A percentile compares a stretch with the other conserved stretches of the same genome.
These are phyloP conservation scores for Epichloe baconii DNA, from an alignment of 2,329 filamentous ascomycete species.

Conservation along the genomic window DNA sequence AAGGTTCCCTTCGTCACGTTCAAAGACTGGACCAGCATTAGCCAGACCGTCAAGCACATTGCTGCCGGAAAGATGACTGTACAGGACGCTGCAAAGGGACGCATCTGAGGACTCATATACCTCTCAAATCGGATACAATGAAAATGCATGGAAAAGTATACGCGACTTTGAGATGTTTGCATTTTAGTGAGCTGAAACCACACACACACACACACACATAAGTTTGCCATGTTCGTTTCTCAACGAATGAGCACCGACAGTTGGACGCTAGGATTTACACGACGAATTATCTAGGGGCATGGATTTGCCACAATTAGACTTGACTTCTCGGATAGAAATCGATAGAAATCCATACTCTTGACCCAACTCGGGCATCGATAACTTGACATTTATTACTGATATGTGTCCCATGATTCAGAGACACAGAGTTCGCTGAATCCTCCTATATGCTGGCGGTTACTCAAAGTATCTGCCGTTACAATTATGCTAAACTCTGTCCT, in stretches of 20 bases:
- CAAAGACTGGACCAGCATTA: slow-evolving; percentile 69
- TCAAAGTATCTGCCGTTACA: too few relatives aligned
- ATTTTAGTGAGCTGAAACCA: too few relatives aligned
- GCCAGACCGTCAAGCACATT: slow-evolving; percentile 64
- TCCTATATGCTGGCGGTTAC: too few relatives aligned
- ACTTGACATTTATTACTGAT: neutral
- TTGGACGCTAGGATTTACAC: neutral
- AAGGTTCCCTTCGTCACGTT: slow-evolving; percentile 82
- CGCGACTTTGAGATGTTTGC: too few relatives aligned
- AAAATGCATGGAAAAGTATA: too few relatives aligned
- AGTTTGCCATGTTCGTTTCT: neutral
- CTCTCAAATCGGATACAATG: too few relatives aligned
- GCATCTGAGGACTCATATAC: slow-evolving; percentile 14
- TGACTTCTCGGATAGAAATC: slow-evolving; percentile 2
- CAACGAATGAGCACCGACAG: neutral
- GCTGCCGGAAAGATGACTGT: slow-evolving; percentile 58
- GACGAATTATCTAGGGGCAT: neutral
- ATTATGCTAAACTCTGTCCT: slow-evolving; percentile 34
- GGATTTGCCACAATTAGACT: neutral
- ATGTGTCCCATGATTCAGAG: too few relatives aligned
- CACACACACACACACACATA: too few relatives aligned
- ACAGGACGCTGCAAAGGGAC: slow-evolving; percentile 50
- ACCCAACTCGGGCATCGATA: neutral
- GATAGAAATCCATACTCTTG: slow-evolving; percentile 1
- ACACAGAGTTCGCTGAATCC: too few relatives aligned